phyloP scores from a whole-genome alignment of 139 green algal species.

The Mesotaenium endlicherianum region DNA sequence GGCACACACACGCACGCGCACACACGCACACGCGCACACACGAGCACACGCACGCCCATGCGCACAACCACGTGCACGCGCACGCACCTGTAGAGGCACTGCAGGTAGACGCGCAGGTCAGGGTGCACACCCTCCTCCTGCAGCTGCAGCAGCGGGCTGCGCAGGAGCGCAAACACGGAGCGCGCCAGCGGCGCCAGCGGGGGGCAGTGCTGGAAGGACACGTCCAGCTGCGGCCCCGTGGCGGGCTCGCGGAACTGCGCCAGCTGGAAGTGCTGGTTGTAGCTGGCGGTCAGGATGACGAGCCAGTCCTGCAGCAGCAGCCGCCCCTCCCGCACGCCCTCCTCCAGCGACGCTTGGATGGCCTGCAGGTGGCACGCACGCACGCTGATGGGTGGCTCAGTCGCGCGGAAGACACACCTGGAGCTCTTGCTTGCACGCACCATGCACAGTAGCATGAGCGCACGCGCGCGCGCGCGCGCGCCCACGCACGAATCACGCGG shows the following conservation, averaged over 20 bases:
- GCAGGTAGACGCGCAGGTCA: conserved; percentile 65
- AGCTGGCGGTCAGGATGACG: conserved; percentile 69
- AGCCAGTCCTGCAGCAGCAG: conserved; percentile 88
- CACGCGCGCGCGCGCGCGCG: too few relatives aligned
- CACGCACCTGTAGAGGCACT: conserved; percentile 55
- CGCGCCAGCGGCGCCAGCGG: conserved; percentile 70
- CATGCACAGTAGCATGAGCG: too few relatives aligned
- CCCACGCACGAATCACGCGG: too few relatives aligned
- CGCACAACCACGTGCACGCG: too few relatives aligned
- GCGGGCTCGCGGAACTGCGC: conserved; percentile 22
- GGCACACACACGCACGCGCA: too few relatives aligned
- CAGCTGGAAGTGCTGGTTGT: conserved; percentile 59
- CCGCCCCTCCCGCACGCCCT: conserved; percentile 64
- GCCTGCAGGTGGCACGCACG: too few relatives aligned
- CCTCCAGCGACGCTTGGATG: conserved; percentile 45
- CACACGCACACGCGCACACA: too few relatives aligned
- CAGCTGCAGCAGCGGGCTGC: conserved; percentile 63
- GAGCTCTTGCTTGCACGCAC: too few relatives aligned
- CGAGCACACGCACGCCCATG: too few relatives aligned
- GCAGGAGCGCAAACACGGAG: conserved; percentile 83
- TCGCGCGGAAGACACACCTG: too few relatives aligned
- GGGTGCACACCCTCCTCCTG: conserved; percentile 60
- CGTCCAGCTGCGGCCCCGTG: conserved; percentile 59
- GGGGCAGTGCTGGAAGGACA: conserved; percentile 60
- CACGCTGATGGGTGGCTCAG: too few relatives aligned